Evolutionary conservation across 2,329 filamentous ascomycete genomes (phyloP).

Genomic region (Botrytis deweyae): DNA sequence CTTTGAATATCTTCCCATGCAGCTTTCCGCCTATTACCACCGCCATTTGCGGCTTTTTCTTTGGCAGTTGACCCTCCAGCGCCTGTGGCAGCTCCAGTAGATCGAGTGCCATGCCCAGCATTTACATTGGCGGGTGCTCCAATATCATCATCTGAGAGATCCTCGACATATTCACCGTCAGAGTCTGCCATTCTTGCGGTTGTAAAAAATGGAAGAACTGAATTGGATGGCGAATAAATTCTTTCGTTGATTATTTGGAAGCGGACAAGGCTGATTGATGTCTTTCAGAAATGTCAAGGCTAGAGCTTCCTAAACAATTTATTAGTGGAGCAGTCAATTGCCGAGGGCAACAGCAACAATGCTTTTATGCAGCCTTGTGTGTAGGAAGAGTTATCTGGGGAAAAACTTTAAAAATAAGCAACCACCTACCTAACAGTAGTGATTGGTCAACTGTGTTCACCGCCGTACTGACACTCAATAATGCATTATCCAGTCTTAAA

Average conservation of each 20-base stretch:
- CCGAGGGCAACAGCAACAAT: constrained; percentile 8
- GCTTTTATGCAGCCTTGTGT: constrained; percentile 2
- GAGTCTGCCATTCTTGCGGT: constrained; percentile 63
- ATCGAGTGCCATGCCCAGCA: constrained; percentile 36
- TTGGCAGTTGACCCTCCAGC: constrained; percentile 34
- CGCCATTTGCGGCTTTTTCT: constrained; percentile 34
- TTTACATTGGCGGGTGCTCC: constrained; percentile 36
- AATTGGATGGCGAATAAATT: neutral
- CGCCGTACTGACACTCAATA: neutral
- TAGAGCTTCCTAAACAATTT: neutral
- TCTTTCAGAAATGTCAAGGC: constrained; percentile 16
- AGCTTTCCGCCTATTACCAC: constrained; percentile 47
- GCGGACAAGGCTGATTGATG: constrained; percentile 21
- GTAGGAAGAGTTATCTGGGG: neutral
- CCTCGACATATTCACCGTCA: constrained; percentile 68
- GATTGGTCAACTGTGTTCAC: neutral
- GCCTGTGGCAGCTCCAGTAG: constrained; percentile 34
- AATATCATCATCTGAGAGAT: constrained; percentile 65
- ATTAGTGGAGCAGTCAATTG: constrained; percentile 11
- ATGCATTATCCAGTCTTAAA: neutral
- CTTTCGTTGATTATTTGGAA: too few relatives aligned
- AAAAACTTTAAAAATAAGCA: neutral
- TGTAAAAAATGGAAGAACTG: neutral
- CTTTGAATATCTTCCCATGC: constrained; percentile 67
- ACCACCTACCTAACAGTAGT: neutral